Conservation (phyloP, 805 yeast species). For the Debaryomyces tyrocola region DNA sequence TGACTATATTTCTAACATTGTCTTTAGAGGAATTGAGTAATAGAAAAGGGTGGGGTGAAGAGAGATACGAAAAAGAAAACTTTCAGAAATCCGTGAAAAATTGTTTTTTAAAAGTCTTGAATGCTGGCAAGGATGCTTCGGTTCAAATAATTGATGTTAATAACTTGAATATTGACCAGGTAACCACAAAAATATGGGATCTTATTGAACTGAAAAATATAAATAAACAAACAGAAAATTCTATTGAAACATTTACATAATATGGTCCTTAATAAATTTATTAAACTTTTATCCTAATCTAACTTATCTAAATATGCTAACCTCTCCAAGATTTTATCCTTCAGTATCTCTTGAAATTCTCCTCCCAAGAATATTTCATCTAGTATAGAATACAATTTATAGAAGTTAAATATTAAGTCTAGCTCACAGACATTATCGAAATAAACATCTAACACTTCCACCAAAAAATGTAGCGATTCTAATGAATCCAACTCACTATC, state of each 20-base stretch:
- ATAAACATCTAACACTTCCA: slow-evolving; percentile 81
- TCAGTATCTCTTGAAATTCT: slow-evolving; percentile 84
- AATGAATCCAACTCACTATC: slow-evolving; percentile 84
- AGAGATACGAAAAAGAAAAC: slow-evolving; percentile 74
- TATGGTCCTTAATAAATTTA: not conserved
- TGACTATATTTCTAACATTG: slow-evolving; percentile 73
- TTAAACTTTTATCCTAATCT: slow-evolving; percentile 34
- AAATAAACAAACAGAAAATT: slow-evolving; percentile 10
- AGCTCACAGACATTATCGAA: slow-evolving; percentile 92
- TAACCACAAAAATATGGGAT: slow-evolving; percentile 46
- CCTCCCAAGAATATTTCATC: slow-evolving; percentile 92
- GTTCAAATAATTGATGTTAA: slow-evolving; percentile 58
- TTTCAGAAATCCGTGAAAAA: slow-evolving; percentile 73
- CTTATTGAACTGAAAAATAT: slow-evolving; percentile 12
- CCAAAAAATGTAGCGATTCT: slow-evolving; percentile 84
- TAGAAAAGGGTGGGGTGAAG: slow-evolving; percentile 90
- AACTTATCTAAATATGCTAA: slow-evolving; percentile 63
- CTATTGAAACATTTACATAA: slow-evolving; percentile 8
- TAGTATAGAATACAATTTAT: slow-evolving; percentile 74
- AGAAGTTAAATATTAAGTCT: slow-evolving; percentile 89
- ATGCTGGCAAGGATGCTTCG: slow-evolving; percentile 23
- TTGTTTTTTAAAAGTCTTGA: slow-evolving; percentile 50
- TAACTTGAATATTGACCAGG: slow-evolving; percentile 55
- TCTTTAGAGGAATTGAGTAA: slow-evolving; percentile 40
- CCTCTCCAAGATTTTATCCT: slow-evolving; percentile 62